Evolutionary conservation across 257 asterid genomes (phyloP).

Genomic region (Solanum chmielewskii): DNA sequence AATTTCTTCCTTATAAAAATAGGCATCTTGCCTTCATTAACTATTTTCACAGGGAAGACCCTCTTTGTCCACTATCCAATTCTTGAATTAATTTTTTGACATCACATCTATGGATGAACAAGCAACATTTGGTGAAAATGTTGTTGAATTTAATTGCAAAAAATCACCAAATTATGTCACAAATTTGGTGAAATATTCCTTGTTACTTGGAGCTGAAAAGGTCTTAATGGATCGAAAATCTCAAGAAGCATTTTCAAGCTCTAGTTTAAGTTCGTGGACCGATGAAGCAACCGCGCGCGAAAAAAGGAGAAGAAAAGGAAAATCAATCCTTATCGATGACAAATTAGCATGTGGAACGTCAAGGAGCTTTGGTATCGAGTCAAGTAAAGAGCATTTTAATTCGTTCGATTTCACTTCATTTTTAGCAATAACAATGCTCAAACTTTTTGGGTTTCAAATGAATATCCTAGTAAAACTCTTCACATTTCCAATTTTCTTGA

Average conservation of each 20-base stretch:
- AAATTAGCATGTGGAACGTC: constrained; percentile 4
- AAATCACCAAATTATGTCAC: constrained; percentile 1
- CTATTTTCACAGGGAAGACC: constrained; percentile 2
- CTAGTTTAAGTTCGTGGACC: background rate
- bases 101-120: constrained; percentile 29
- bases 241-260: background rate
- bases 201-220: constrained; percentile 44
- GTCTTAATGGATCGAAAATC: constrained; percentile 24
- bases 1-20: constrained; percentile 15
- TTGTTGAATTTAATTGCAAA: background rate
- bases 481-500: constrained; percentile 24
- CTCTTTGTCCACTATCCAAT: background rate
- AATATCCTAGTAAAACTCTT: constrained; percentile 20
- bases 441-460: constrained; percentile 28
- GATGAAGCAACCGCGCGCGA: background rate
- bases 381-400: background rate
- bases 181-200: constrained; percentile 9
- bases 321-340: background rate
- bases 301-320: background rate
- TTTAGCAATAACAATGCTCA: constrained; percentile 10
- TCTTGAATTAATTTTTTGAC: background rate
- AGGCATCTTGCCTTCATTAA: background rate
- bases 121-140: constrained; percentile 1
- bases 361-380: background rate
- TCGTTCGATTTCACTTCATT: constrained; percentile 18